Percentiles rank a stretch among this genome's conserved stretches.
Evolutionary conservation across 768 basidiomycete genomes (phyloP).

Genomic region (Agrocybe praecox): DNA sequence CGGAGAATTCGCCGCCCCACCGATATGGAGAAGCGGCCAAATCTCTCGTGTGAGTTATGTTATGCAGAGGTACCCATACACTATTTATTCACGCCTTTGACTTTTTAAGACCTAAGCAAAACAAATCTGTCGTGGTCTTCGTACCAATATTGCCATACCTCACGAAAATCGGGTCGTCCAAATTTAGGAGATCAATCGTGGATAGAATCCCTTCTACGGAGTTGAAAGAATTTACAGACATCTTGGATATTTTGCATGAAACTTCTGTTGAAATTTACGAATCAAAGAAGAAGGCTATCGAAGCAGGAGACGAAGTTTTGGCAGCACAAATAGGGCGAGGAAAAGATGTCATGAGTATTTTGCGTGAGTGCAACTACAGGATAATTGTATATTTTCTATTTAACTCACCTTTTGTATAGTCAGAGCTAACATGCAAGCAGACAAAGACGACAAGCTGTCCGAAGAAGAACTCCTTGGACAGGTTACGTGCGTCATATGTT

Average conservation of each 20-base stretch:
- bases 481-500: slow-evolving; percentile 21
- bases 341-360: slow-evolving; percentile 47
- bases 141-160: slow-evolving; percentile 16
- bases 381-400: background rate
- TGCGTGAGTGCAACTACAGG: slow-evolving; percentile 34
- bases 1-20: slow-evolving; percentile 27
- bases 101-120: background rate
- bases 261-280: slow-evolving; percentile 37
- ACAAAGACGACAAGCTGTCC: slow-evolving; percentile 31
- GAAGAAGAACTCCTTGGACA: slow-evolving; percentile 41
- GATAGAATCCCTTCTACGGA: slow-evolving; percentile 33
- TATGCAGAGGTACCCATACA: background rate
- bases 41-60: slow-evolving; percentile 26
- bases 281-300: slow-evolving; percentile 36
- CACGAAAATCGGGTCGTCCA: slow-evolving; percentile 25
- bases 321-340: slow-evolving; percentile 34
- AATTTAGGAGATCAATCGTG: slow-evolving; percentile 33
- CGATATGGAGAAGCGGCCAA: slow-evolving; percentile 32
- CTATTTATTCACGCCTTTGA: background rate
- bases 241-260: slow-evolving; percentile 36
- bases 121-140: background rate
- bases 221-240: slow-evolving; percentile 30
- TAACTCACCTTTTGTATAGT: slow-evolving; percentile 22
- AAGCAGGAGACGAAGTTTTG: slow-evolving; percentile 33
- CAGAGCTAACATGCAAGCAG: slow-evolving; percentile 34